These are phyloP conservation scores for Stagonosporopsis vannaccii DNA, from an alignment of 2,329 filamentous ascomycete species.

Conservation along the genomic window DNA sequence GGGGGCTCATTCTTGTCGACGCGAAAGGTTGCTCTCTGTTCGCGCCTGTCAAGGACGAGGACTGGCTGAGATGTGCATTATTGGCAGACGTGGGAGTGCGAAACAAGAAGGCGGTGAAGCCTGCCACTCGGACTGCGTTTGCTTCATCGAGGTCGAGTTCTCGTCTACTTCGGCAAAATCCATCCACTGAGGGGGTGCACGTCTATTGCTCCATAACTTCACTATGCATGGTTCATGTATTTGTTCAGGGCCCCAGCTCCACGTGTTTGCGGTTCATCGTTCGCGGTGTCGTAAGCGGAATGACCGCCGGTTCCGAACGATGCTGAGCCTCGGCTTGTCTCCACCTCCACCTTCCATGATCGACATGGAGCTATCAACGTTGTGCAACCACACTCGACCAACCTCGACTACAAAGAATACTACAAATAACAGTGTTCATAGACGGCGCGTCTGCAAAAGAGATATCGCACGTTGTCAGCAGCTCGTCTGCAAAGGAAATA, in stretches of 20 bases:
- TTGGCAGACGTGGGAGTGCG: neutral
- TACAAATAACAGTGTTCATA: no score
- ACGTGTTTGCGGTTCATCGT: neutral
- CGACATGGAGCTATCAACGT: neutral
- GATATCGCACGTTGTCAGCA: no score
- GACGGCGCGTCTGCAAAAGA: no score
- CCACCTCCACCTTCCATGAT: conserved; percentile 8
- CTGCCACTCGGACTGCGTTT: neutral
- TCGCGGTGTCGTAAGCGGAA: neutral
- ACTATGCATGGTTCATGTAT: neutral
- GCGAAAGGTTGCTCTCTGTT: neutral
- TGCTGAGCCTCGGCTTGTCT: conserved; percentile 7
- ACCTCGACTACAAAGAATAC: neutral
- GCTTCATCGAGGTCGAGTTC: neutral
- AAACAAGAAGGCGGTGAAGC: conserved; percentile 21
- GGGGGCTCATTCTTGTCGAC: neutral
- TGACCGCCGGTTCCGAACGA: neutral
- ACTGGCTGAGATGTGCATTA: neutral
- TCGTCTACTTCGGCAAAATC: neutral
- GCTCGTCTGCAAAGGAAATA: no score
- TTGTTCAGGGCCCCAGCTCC: neutral
- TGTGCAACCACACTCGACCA: no score
- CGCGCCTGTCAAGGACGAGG: neutral
- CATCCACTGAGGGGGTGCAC: neutral
- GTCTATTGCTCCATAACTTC: neutral